Evolutionary conservation across 768 basidiomycete genomes (phyloP).

Genomic region (Trametes coccinea): DNA sequence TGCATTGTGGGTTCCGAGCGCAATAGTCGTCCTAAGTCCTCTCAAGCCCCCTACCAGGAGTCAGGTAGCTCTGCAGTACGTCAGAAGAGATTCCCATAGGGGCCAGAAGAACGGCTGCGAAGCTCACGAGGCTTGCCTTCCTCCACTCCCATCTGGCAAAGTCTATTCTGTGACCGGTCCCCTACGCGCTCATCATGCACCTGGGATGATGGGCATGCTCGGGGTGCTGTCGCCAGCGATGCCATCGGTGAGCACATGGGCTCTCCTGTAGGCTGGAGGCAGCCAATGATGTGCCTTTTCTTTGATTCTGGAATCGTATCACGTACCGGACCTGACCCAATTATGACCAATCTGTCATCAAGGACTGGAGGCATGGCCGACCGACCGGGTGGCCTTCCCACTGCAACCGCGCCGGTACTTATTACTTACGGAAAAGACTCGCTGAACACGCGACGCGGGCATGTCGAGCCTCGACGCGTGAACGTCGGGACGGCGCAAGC

Average conservation of each 20-base stretch:
- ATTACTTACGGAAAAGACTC: neutral
- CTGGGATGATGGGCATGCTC: neutral
- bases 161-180: neutral
- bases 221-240: neutral
- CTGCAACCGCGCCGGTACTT: neutral
- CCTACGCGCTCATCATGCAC: neutral
- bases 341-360: constrained; percentile 12
- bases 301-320: neutral
- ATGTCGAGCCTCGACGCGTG: neutral
- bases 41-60: neutral
- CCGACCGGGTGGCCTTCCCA: neutral
- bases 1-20: constrained; percentile 3
- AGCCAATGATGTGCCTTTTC: constrained; percentile 11
- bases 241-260: neutral
- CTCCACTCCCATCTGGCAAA: constrained; percentile 3
- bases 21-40: constrained; percentile 1
- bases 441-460: neutral
- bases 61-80: constrained; percentile 6
- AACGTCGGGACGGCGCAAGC: neutral
- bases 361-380: neutral
- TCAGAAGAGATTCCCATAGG: constrained; percentile 4
- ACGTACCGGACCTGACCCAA: neutral
- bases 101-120: constrained; percentile 6
- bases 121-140: constrained; percentile 5
- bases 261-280: neutral